A percentile compares a stretch with the other conserved stretches of the same genome.
phyloP scores from a whole-genome alignment of 768 basidiomycete species.

The Sarcodon sp. region DNA sequence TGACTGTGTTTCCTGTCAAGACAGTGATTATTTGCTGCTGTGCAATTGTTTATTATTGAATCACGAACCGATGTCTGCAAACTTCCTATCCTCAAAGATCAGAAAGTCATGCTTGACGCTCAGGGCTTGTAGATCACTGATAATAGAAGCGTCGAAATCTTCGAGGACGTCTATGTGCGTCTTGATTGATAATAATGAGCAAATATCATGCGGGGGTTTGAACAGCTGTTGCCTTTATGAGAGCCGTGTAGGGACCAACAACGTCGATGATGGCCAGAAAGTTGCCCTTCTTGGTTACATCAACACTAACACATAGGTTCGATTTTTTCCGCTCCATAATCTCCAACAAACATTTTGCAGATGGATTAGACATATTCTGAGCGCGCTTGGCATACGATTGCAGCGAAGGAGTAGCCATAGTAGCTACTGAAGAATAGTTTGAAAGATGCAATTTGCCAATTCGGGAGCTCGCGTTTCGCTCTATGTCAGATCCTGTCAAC shows the following conservation, averaged over 20 bases:
- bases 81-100: constrained; percentile 98
- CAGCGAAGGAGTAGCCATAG: constrained; percentile 21
- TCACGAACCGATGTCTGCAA: constrained; percentile 87
- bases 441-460: too few species aligned
- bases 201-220: background rate
- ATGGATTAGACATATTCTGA: constrained; percentile 47
- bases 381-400: constrained; percentile 55
- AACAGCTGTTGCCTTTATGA: constrained; percentile 66
- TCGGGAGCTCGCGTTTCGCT: too few species aligned
- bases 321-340: constrained; percentile 79
- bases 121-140: constrained; percentile 56
- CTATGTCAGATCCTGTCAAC: background rate
- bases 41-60: background rate
- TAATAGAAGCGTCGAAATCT: constrained; percentile 69
- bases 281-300: constrained; percentile 71
- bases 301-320: constrained; percentile 93
- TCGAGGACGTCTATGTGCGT: constrained; percentile 95
- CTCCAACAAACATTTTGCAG: constrained; percentile 66
- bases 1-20: constrained; percentile 82
- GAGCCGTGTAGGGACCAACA: constrained; percentile 83
- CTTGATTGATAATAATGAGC: constrained; percentile 29
- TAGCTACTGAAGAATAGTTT: constrained; percentile 3
- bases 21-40: background rate
- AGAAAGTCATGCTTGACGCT: constrained; percentile 80
- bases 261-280: constrained; percentile 79